Percentiles rank a stretch among this genome's conserved stretches.
phyloP scores from a whole-genome alignment of 345 rosid species.

The Citrus unshiu region DNA sequence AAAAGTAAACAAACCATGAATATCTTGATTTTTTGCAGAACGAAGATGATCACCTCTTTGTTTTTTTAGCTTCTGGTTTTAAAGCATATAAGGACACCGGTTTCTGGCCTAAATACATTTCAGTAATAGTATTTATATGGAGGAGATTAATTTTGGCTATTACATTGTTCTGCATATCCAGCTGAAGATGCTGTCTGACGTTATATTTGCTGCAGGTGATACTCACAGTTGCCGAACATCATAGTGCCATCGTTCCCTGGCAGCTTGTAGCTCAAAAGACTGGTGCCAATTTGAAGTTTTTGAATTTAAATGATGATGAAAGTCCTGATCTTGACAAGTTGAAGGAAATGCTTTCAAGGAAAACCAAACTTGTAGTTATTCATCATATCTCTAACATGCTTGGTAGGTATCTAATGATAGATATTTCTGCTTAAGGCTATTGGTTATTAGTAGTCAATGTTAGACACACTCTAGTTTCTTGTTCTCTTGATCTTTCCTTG shows the following conservation, averaged over 20 bases:
- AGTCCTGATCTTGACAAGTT: conserved; percentile 52
- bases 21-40: no score
- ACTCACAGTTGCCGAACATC: conserved; percentile 84
- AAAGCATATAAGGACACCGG: no score
- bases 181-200: background rate
- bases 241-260: conserved; percentile 97
- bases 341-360: conserved; percentile 55
- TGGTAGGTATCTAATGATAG: conserved; percentile 35
- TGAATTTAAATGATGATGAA: conserved; percentile 59
- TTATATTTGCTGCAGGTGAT: conserved; percentile 50
- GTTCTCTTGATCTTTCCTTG: background rate
- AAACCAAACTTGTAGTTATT: conserved; percentile 74
- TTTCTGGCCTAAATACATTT: no score
- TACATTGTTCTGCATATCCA: background rate
- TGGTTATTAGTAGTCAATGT: background rate
- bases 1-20: no score
- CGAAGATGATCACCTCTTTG: no score
- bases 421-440: background rate
- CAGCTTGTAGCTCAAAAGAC: conserved; percentile 77
- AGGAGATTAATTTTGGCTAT: background rate
- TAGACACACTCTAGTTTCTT: background rate
- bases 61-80: no score
- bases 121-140: no score
- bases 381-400: conserved; percentile 91
- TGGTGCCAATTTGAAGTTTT: conserved; percentile 72